Evolutionary conservation across 257 asterid genomes (phyloP).

Genomic region (Haberlea rhodopensis): DNA sequence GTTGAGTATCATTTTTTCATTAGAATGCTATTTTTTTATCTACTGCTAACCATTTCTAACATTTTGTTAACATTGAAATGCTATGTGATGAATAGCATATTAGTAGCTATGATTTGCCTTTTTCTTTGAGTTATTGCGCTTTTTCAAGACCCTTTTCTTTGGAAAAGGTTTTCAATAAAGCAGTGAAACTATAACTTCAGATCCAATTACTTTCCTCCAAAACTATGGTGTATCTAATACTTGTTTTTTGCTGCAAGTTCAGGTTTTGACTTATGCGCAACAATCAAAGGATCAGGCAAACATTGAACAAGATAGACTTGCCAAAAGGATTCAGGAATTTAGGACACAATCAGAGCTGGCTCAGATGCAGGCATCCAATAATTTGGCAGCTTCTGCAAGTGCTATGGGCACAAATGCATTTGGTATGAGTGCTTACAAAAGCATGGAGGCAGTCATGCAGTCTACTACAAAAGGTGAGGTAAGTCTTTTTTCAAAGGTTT

Average conservation of each 20-base stretch:
- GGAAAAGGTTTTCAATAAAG: slow-evolving; percentile 8
- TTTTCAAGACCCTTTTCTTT: slow-evolving; percentile 9
- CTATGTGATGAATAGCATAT: slow-evolving; percentile 10
- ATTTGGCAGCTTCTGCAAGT: slow-evolving; percentile 58
- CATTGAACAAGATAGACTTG: slow-evolving; percentile 91
- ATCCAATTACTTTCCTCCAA: slow-evolving; percentile 17
- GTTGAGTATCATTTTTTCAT: neutral
- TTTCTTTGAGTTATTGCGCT: slow-evolving; percentile 17
- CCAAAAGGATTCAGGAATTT: slow-evolving; percentile 93
- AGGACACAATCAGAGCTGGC: slow-evolving; percentile 83
- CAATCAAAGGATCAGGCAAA: slow-evolving; percentile 93
- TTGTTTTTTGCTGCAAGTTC: slow-evolving; percentile 28
- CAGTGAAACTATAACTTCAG: slow-evolving; percentile 6
- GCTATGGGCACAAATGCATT: slow-evolving; percentile 55
- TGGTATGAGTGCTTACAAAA: slow-evolving; percentile 66
- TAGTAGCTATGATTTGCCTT: slow-evolving; percentile 3
- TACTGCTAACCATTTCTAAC: slow-evolving; percentile 6
- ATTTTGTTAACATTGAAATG: slow-evolving; percentile 16
- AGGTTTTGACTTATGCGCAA: slow-evolving; percentile 95
- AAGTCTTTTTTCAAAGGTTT: slow-evolving; percentile 29
- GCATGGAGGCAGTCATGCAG: slow-evolving; percentile 63
- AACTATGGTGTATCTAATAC: slow-evolving; percentile 16
- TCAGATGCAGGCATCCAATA: slow-evolving; percentile 62
- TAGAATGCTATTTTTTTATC: neutral
- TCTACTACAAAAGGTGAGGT: slow-evolving; percentile 89